Evolutionary conservation across 305 asterid species (phyloP), one percentile per base, ranked within the genome.

Genomic region (Ilex paraguariensis): DNA sequence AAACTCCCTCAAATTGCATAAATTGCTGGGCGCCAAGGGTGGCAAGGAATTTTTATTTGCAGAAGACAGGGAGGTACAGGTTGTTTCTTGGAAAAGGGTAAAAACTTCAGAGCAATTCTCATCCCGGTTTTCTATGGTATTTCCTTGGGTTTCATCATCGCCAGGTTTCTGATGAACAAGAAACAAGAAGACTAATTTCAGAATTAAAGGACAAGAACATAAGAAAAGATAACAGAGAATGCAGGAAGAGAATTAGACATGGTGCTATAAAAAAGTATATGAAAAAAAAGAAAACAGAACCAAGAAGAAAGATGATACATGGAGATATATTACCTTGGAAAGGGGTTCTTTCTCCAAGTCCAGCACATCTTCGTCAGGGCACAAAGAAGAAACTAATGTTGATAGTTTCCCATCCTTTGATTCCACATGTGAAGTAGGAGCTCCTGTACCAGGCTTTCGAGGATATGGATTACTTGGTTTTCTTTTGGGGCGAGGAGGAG

Each of bases 401-500:
- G 75, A 73, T 66, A 75, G 57, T 76, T 77, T 88, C 54, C 76
- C 95, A 76, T 88, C 87, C 70, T 80, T 81, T 69, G 71, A 75
- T 70, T 70, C 91, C 70, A 69, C 76, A 69, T 71, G 93, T 42
- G 74, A 67, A 40, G 73, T 58, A 71, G 82, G 70, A 67, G 70
- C 60, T 74, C 80, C 91, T 32, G 58, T 66, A 52, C 79, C 66
- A 13, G 73, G 75, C 82, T 92, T 92, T 36, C 97, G 87, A 73
- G 98, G 98, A 73, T 92, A 92, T 54, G 98, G 97, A 81, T 80
- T 87, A 66, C 81, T 79, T n/a, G 98, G 96, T 75, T 89, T 92
- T 80, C 95, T 87, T 81, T 92, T 92, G 45, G 98, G 98, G 56
- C 98, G 84, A 69, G 98, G 97, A 59, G 98, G 98, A 72, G 98